Evolutionary conservation across 257 asterid genomes (phyloP).

Genomic region (Forsythia suspensa): DNA sequence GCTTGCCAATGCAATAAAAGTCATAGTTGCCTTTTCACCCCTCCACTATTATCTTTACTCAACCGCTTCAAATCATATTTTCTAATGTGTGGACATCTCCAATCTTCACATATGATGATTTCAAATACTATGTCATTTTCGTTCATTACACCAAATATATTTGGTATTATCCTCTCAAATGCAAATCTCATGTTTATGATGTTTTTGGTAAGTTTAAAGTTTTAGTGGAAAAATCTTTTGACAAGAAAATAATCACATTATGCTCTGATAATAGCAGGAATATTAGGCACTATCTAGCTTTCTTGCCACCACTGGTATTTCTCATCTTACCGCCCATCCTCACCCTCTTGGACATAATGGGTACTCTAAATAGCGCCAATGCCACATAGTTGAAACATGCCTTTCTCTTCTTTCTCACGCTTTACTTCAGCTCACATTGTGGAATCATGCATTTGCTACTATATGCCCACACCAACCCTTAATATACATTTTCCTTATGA

Average conservation of each 20-base stretch:
- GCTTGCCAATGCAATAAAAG: too few species aligned
- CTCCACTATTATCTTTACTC: too few species aligned
- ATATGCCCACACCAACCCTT: neutral
- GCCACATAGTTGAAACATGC: neutral
- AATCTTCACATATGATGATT: too few species aligned
- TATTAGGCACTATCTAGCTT: neutral
- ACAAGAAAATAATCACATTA: too few species aligned
- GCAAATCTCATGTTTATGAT: too few species aligned
- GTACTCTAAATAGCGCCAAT: neutral
- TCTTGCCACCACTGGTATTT: neutral
- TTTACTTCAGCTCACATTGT: neutral
- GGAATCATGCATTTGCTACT: neutral
- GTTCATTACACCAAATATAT: too few species aligned
- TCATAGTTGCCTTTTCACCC: too few species aligned
- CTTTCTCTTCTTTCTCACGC: neutral
- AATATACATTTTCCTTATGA: neutral
- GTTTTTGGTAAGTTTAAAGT: neutral
- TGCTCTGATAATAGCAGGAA: neutral
- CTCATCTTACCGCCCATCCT: neutral
- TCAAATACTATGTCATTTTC: too few species aligned
- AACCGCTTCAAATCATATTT: too few species aligned
- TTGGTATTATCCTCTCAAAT: too few species aligned
- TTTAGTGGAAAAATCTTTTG: too few species aligned
- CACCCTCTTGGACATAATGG: neutral
- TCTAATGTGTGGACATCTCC: too few species aligned